Percentiles rank a stretch among this genome's conserved stretches.
These are phyloP conservation scores for Fomitopsis serialis DNA, from an alignment of 768 basidiomycete species.

Conservation along the genomic window DNA sequence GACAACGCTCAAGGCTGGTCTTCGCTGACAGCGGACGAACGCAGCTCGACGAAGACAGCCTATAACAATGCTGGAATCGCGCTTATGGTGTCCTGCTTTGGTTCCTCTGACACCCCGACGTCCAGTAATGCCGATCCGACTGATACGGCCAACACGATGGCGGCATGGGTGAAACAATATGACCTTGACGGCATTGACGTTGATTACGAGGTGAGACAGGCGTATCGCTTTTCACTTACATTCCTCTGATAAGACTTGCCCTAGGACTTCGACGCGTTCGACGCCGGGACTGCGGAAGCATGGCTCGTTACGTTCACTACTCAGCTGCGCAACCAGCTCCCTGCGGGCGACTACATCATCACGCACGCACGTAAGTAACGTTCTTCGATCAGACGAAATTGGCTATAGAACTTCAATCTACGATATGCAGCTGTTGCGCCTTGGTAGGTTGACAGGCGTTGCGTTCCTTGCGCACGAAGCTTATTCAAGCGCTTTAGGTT, in stretches of 20 bases:
- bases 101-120: slow-evolving; percentile 40
- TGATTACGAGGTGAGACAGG: slow-evolving; percentile 39
- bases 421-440: slow-evolving; percentile 35
- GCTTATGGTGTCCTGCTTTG: slow-evolving; percentile 52
- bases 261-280: slow-evolving; percentile 59
- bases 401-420: not conserved
- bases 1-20: slow-evolving; percentile 45
- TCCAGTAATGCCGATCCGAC: slow-evolving; percentile 34
- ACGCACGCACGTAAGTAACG: slow-evolving; percentile 29
- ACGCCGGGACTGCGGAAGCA: slow-evolving; percentile 46
- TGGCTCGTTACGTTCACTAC: slow-evolving; percentile 34
- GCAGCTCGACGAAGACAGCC: slow-evolving; percentile 36
- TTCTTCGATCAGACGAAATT: not conserved
- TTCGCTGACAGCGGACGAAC: slow-evolving; percentile 30
- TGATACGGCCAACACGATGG: slow-evolving; percentile 36
- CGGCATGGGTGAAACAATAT: slow-evolving; percentile 40
- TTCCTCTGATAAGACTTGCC: slow-evolving; percentile 1
- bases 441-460: slow-evolving; percentile 23
- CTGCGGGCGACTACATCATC: slow-evolving; percentile 28
- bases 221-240: not conserved
- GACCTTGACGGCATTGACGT: slow-evolving; percentile 49
- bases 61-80: slow-evolving; percentile 54
- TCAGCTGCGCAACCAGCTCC: slow-evolving; percentile 30
- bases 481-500: slow-evolving; percentile 24
- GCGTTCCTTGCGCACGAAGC: no score